Evolutionary conservation across 495 filamentous ascomycete genomes (phyloP).

Genomic region (Hypoxylon lenormandii): DNA sequence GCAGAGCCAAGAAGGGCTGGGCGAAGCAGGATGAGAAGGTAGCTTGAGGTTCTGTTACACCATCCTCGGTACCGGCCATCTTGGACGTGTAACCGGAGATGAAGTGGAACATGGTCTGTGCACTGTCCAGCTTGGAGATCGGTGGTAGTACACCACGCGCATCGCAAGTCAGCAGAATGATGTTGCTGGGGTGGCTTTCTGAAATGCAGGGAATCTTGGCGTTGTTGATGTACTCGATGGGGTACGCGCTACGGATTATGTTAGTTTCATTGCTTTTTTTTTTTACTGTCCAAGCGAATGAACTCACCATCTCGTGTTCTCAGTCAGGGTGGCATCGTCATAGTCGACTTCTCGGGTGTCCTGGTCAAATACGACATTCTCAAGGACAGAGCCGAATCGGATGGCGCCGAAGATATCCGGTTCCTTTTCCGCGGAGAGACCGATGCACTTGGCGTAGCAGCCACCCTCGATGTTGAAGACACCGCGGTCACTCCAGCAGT

Average conservation of each 20-base stretch:
- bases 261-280: constrained; percentile 15
- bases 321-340: constrained; percentile 91
- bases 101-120: constrained; percentile 99
- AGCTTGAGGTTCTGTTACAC: constrained; percentile 94
- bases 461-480: constrained; percentile 99
- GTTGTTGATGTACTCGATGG: constrained; percentile 98
- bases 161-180: constrained; percentile 97
- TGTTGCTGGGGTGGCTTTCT: constrained; percentile 90
- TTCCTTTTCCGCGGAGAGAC: constrained; percentile 97
- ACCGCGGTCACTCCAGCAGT: constrained; percentile 97
- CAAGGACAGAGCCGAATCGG: constrained; percentile 94
- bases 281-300: background rate
- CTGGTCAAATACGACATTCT: constrained; percentile 98
- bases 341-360: constrained; percentile 91
- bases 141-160: constrained; percentile 96
- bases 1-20: constrained; percentile 97
- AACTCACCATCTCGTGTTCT: constrained; percentile 88
- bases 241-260: constrained; percentile 75
- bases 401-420: constrained; percentile 98
- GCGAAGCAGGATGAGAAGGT: constrained; percentile 99
- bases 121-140: constrained; percentile 94
- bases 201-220: constrained; percentile 96
- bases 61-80: constrained; percentile 99
- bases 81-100: constrained; percentile 99
- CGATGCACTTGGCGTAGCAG: constrained; percentile 99